Base-by-base conservation (phyloP, 2,329 filamentous ascomycete genomes). In the Hyphodiscus sp. region DNA sequence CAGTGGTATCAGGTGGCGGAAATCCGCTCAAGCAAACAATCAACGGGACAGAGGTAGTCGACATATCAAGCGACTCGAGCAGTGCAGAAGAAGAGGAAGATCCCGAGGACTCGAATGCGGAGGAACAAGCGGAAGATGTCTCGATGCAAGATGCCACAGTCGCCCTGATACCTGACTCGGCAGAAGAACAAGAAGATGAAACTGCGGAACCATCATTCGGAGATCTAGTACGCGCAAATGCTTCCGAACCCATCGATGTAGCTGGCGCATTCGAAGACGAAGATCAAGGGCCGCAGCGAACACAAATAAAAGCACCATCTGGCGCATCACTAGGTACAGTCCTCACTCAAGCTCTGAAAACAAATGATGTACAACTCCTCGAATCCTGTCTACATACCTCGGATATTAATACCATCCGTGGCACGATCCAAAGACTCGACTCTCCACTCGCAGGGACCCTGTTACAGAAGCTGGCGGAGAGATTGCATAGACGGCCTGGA, bases 311-410 rank as follows among this genome's bases (percentile, higher is more conserved):
- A 50, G 52, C 63, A 19, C 87, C 86, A 13, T 85, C 84, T 13
- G 85, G 87, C 55, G 84, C 89, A 55, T 96, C 92, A 7, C 81
- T 99, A 49, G 87, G 88, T 47, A 96, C 90, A 5, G 90, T 96
- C n/a, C 84, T 99, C 55, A 85, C 91, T 15, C 92, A 97, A 71
- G 90, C 94, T 6, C 84, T 99, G 53, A 87, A 87, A 65, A 96
- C 91, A 57, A 94, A 96, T 71, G 94, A 99, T 73, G 80, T 81
- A 58, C 85, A 87, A 58, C 85, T 96, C 50, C 85, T 99, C 63
- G 92, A 97, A 75, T 91, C 89, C 0, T 97, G 92, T 71, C 82
- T 99, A 64, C 87, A 90, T 65, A 86, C 86, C 16, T 85, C 81
- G 51, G 89, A 96, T 67, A 72, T 85, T 45, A 75, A 79, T 58